Base-by-base conservation (phyloP, 2,329 filamentous ascomycete genomes). In the Sporothrix sp. region DNA sequence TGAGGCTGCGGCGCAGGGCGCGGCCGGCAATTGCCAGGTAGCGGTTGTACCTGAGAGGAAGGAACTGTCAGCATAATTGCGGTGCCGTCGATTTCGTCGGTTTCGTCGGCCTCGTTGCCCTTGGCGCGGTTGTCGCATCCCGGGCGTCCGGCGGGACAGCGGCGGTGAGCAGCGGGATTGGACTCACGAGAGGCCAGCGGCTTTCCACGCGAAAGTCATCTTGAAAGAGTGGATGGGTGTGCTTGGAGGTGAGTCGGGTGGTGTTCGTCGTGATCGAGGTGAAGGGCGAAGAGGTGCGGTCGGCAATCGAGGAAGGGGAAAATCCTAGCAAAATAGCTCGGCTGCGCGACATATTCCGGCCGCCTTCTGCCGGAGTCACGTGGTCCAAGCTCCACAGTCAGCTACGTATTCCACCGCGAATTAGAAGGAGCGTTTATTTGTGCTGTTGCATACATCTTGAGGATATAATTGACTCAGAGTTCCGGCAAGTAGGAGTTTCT, bases 191-290 rank as follows among this genome's bases (percentile, higher is more conserved):
- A 97, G 78, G 73, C 93, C 93, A 70, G 93, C 87, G 68, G 90
- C 82, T 86, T 96, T 97, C 93, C 91, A 98, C 69, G 90, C 87
- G 77, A 90, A 91, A 74, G 85, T 78, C 93, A 97, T 98, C 75
- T 80, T 87, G 80, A 68, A 69, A 63, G 52, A 44, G 20, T 52
- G 46, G 48, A 49, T 52, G 27, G 39, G 16, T 39, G 39, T 45
- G 35, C 45, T 46, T 37, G 46, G 23, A 30, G 23, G 39, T n/a
- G 28, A 38, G 32, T 35, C 25, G 33, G 27, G 16, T 27, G 35
- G 51, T 46, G 51, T 50, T 56, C 65, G 58, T 61, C 59, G 58
- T 36, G 20, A 33, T 46, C 28, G 50, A 32, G 20, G 27, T 28
- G 36, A 35, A 21, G 35, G 20, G 37, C 23, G 47, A 27, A 33